Base-by-base conservation (phyloP, 139 green algal genomes). In the Chlorella sp. region DNA sequence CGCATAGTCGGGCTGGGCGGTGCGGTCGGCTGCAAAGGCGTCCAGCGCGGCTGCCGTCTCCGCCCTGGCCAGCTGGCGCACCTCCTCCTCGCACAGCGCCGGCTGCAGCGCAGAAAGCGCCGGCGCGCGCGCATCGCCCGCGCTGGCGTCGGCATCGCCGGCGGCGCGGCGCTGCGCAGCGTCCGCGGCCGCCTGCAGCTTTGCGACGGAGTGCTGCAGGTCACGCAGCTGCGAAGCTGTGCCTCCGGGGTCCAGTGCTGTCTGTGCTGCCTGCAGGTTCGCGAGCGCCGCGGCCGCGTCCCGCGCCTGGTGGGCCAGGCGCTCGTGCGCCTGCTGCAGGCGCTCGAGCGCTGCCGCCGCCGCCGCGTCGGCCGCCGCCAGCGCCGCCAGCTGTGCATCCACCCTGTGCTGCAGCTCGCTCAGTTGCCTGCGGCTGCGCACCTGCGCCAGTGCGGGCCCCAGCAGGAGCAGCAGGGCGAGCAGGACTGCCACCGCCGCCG, bases 1-100 rank as follows among this genome's bases (percentile, higher is more conserved):
- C 1, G 81, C 81, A 23, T 55, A 86, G 66, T 86, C 81, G 31
- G 71, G 69, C 66, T 67, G 36, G 3, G 76, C 81, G 4, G 71
- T 77, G 23, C 71, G 56, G 56, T 77, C 81, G 66, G 81, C 40
- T 51, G 8, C 35, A 17, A 68, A 66, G n/a, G 50, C 8, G 8
- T 42, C 56, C 56, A 65, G n/a, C 9, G 42, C 29, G 14, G 8
- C 31, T 14, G 15, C 27, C 50, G 41, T 25, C 9, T 64, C 50
- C 50, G 45, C 43, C 1, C 51, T 50, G 27, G 45, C 73, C 46
- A 79, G 8, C 63, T 74, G 63, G 43, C 50, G 40, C 71, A 77
- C 21, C 0, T 33, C 11, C 56, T 50, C 36, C 50, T 70, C 40
- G 21, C 36, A 21, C 36, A n/a, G n/a, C n/a, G n/a, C n/a, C n/a